Evolutionary conservation across 805 yeast genomes (phyloP).

Genomic region (Zygosaccharomyces bailii): DNA sequence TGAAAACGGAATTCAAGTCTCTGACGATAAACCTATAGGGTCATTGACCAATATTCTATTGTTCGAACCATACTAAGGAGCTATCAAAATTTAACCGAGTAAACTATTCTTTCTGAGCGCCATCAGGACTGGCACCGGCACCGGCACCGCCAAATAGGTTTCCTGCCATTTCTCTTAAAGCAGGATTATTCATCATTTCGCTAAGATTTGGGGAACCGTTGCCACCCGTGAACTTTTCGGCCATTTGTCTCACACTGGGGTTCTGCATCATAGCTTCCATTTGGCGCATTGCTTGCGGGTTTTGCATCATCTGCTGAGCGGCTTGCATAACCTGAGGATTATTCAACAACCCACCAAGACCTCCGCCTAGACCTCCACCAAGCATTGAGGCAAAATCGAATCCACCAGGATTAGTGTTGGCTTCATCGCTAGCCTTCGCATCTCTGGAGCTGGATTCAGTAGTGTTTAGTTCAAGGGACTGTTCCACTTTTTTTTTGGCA

Average conservation of each 20-base stretch:
- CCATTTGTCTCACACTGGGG: conserved; percentile 82
- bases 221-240: conserved; percentile 68
- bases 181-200: conserved; percentile 78
- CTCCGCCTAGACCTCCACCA: conserved; percentile 46
- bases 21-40: no score
- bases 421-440: conserved; percentile 19
- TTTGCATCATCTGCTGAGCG: conserved; percentile 82
- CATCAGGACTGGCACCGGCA: conserved; percentile 15
- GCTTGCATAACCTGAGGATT: conserved; percentile 92
- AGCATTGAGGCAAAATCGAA: conserved; percentile 68
- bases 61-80: neutral
- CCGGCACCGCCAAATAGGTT: conserved; percentile 60
- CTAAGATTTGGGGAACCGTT: conserved; percentile 59
- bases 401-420: conserved; percentile 43
- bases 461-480: conserved; percentile 50
- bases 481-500: conserved; percentile 83
- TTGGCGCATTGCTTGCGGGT: conserved; percentile 71
- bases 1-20: no score
- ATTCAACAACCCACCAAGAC: conserved; percentile 67
- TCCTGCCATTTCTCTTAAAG: conserved; percentile 65
- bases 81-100: no score
- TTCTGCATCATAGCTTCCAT: conserved; percentile 70
- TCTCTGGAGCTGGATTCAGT: conserved; percentile 8
- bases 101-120: conserved; percentile 3
- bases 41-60: neutral